Evolutionary conservation across 1,139 yeast genomes (phyloP), one percentile per base, ranked within the genome.

Genomic region (Scheffersomyces quercinus): DNA sequence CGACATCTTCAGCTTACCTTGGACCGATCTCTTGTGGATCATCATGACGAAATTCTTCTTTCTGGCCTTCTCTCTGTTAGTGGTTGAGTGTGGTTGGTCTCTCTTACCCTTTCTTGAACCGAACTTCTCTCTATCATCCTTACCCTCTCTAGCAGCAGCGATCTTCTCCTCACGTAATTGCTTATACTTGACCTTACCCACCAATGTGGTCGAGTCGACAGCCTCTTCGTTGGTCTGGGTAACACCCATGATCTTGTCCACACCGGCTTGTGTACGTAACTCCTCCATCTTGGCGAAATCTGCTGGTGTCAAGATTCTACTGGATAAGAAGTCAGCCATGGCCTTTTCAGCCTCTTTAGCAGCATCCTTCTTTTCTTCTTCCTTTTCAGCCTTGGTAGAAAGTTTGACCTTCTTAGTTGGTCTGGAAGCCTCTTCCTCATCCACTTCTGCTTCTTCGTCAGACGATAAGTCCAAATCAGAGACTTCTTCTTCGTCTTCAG

Each of bases 41-140:
- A 88, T 88, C 99, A 93, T 93, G 63, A 95, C 93, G 64, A 90
- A 93, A 70, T 93, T 95, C 96, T 93, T 93, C 90, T 89, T 89
- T 65, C 98, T 81, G 15, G 91, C 95, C 81, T 93, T 93, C 67
- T 95, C 97, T 68, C 82, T 83, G 68, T 93, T 93, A 12, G 99
- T 95, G 14, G 98, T 91, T 36, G 97, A 88, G 60, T 85, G 96
- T 30, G 84, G 79, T 48, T 71, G 74, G 37, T 85, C 93, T 66
- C 90, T 81, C 68, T 82, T 83, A 56, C 96, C 96, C 70, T 82
- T 86, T 62, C 84, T 82, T 13, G 96, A 86, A 29, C 97, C 97
- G 58, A 83, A 91, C 64, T 85, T 85, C 45, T 87, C 96, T 62
- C 97, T 81, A 48, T 84, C 99, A 59, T 90, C 97, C 64, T 90